phyloP scores from a whole-genome alignment of 78 protist species.

The Neovahlkampfia damariscottae region DNA sequence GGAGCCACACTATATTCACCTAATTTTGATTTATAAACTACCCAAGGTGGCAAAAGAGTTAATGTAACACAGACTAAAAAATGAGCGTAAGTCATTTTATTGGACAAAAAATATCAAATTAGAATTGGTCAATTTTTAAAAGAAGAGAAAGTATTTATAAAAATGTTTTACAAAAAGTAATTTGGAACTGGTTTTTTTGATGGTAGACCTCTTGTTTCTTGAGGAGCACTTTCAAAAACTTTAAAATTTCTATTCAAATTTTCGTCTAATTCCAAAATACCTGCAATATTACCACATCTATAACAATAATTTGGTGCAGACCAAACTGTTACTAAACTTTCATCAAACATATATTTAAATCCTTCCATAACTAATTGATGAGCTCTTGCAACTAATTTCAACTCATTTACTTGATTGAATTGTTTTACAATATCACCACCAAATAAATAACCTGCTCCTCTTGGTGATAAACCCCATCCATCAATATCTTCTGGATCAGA shows the following conservation, averaged over 20 bases:
- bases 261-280: conserved; percentile 88
- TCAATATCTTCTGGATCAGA: conserved; percentile 92
- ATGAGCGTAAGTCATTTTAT: background rate
- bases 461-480: conserved; percentile 92
- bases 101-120: background rate
- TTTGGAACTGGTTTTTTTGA: conserved; percentile 81
- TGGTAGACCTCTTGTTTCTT: conserved; percentile 68
- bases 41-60: background rate
- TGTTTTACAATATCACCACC: conserved; percentile 89
- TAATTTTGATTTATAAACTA: background rate
- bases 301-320: conserved; percentile 99
- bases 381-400: conserved; percentile 90
- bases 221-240: conserved; percentile 31
- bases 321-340: conserved; percentile 95
- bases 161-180: conserved; percentile 58
- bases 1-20: background rate
- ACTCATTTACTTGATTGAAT: conserved; percentile 68
- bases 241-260: conserved; percentile 49
- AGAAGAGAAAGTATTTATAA: background rate
- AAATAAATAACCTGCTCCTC: conserved; percentile 99
- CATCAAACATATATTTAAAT: conserved; percentile 89
- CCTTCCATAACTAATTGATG: conserved; percentile 99
- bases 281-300: conserved; percentile 83
- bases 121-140: background rate
- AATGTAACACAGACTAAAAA: background rate